Evolutionary conservation across 2,329 filamentous ascomycete species (phyloP).

Genomic region (Pestalotiopsis sp.): DNA sequence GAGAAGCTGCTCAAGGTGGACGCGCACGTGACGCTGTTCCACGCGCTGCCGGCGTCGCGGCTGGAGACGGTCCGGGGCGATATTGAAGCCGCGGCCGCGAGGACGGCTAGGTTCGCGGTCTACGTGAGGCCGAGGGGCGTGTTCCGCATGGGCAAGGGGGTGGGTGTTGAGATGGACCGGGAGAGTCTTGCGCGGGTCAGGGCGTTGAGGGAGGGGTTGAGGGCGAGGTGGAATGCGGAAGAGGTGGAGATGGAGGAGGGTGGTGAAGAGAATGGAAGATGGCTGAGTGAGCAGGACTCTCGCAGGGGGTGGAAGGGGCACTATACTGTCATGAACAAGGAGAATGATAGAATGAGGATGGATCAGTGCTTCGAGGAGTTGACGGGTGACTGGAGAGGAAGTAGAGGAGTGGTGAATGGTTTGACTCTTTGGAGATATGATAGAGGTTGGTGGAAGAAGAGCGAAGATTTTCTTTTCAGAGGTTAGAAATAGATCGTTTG

Average conservation of each 20-base stretch:
- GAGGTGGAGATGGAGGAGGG: neutral
- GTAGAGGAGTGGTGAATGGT: slow-evolving; percentile 15
- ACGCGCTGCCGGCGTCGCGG: slow-evolving; percentile 18
- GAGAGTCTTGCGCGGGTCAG: slow-evolving; percentile 11
- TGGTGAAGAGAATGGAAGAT: slow-evolving; percentile 10
- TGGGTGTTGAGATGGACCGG: slow-evolving; percentile 14
- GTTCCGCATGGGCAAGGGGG: slow-evolving; percentile 17
- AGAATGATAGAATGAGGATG: slow-evolving; percentile 14
- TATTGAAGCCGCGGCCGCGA: slow-evolving; percentile 1
- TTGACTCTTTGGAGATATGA: slow-evolving; percentile 22
- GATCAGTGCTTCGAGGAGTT: slow-evolving; percentile 15
- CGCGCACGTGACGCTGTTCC: slow-evolving; percentile 24
- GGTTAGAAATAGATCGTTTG: neutral
- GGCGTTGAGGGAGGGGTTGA: slow-evolving; percentile 16
- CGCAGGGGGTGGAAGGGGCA: slow-evolving; percentile 17
- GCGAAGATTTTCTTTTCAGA: slow-evolving; percentile 17
- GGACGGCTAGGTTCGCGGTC: slow-evolving; percentile 13
- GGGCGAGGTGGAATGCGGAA: neutral
- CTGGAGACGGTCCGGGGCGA: slow-evolving; percentile 14
- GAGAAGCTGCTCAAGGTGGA: slow-evolving; percentile 17
- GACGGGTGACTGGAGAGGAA: slow-evolving; percentile 7
- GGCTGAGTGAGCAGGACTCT: slow-evolving; percentile 20
- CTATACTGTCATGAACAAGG: slow-evolving; percentile 23
- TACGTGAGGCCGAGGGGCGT: slow-evolving; percentile 1
- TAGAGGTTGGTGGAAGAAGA: slow-evolving; percentile 20